A percentile compares a stretch with the other conserved stretches of the same genome.
Conservation (phyloP, 805 yeast genomes). For the Hanseniaspora guilliermondii region DNA sequence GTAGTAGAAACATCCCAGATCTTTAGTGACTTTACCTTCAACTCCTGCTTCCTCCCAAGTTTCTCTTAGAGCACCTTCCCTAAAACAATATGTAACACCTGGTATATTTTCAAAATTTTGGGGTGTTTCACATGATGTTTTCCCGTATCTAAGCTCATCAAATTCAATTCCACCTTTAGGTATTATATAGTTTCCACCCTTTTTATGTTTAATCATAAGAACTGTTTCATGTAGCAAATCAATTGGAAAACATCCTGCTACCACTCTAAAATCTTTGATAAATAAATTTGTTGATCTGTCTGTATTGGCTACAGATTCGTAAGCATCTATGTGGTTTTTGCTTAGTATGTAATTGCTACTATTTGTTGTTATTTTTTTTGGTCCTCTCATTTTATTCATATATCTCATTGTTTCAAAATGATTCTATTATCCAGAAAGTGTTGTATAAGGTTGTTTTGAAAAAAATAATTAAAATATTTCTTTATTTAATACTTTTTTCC, state of each 20-base stretch:
- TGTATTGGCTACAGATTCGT: neutral
- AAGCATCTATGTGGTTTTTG: neutral
- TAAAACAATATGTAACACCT: slow-evolving; percentile 21
- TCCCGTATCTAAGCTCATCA: slow-evolving; percentile 43
- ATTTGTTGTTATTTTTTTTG: neutral
- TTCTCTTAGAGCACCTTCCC: slow-evolving; percentile 60
- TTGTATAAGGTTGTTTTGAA: no score
- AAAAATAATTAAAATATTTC: no score
- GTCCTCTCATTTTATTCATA: neutral
- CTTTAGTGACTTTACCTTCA: slow-evolving; percentile 44
- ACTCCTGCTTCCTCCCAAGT: slow-evolving; percentile 98
- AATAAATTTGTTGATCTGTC: slow-evolving; percentile 12
- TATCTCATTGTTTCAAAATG: neutral
- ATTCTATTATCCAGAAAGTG: no score
- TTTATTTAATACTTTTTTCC: no score
- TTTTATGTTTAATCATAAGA: slow-evolving; percentile 57
- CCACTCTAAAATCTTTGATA: slow-evolving; percentile 47
- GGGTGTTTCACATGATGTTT: slow-evolving; percentile 16
- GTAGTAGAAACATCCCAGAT: slow-evolving; percentile 59
- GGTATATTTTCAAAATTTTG: slow-evolving; percentile 1
- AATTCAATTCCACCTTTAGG: slow-evolving; percentile 93
- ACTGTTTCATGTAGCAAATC: slow-evolving; percentile 46
- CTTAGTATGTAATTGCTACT: neutral
- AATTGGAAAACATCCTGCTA: slow-evolving; percentile 83
- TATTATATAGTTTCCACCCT: slow-evolving; percentile 54